These are phyloP conservation scores for Sarcodon aspratus DNA, from an alignment of 768 basidiomycete species.

Conservation along the genomic window DNA sequence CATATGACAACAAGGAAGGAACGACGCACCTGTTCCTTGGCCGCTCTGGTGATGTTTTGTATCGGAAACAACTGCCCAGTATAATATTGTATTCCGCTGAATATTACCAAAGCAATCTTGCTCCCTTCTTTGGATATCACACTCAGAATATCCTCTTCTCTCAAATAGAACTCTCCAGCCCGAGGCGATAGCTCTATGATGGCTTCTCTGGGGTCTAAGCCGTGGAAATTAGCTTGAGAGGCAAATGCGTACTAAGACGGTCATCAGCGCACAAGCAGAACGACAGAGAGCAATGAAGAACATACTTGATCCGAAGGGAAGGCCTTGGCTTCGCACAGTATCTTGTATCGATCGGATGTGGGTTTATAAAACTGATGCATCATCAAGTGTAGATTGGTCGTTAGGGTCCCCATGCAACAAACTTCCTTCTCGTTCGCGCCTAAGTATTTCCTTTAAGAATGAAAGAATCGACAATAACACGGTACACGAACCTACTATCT, in stretches of 20 bases:
- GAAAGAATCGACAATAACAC: constrained; percentile 10
- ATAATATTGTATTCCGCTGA: constrained; percentile 95
- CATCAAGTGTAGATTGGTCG: constrained; percentile 91
- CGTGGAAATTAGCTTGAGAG: constrained; percentile 81
- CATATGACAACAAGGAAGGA: constrained; percentile 1
- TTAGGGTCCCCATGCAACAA: constrained; percentile 91
- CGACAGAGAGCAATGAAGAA: constrained; percentile 3
- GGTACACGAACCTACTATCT: constrained; percentile 59
- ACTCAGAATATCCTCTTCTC: constrained; percentile 81
- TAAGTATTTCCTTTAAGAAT: constrained; percentile 17
- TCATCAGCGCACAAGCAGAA: neutral
- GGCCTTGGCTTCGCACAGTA: constrained; percentile 86
- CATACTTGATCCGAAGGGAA: constrained; percentile 95
- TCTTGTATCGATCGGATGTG: constrained; percentile 75
- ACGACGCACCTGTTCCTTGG: constrained; percentile 61
- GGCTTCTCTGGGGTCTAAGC: constrained; percentile 57
- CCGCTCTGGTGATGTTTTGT: constrained; percentile 68
- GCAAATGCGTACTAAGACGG: constrained; percentile 79
- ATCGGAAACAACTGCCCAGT: constrained; percentile 95
- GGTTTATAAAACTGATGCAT: constrained; percentile 93
- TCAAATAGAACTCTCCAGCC: constrained; percentile 71
- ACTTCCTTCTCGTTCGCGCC: constrained; percentile 87
- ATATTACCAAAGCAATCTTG: constrained; percentile 81
- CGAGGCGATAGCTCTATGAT: constrained; percentile 77
- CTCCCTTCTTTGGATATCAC: constrained; percentile 61